Percentiles rank a stretch among this genome's conserved stretches.
phyloP scores from a whole-genome alignment of 2,329 filamentous ascomycete species.

The Hirsutella rhossiliensis region DNA sequence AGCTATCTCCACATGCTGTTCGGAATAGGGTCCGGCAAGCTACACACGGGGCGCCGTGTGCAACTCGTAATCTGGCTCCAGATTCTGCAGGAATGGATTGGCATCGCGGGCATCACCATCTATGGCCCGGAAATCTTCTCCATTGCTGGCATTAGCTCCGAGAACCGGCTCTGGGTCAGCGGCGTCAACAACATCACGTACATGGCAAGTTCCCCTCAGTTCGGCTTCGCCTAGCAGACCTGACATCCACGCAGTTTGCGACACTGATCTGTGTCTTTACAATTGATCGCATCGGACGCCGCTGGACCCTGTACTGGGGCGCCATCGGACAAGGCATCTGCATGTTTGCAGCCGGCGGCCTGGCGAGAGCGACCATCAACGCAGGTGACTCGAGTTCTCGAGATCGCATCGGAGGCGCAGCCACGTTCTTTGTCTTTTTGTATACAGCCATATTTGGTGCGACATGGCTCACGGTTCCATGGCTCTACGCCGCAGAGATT shows the following conservation, averaged over 20 bases:
- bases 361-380: slow-evolving; percentile 38
- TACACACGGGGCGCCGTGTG: slow-evolving; percentile 55
- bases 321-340: slow-evolving; percentile 49
- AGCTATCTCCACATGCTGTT: slow-evolving; percentile 57
- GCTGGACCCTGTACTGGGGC: slow-evolving; percentile 61
- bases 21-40: slow-evolving; percentile 49
- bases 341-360: slow-evolving; percentile 55
- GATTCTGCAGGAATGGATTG: slow-evolving; percentile 59
- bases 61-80: slow-evolving; percentile 62
- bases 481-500: slow-evolving; percentile 61
- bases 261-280: slow-evolving; percentile 61
- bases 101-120: slow-evolving; percentile 57
- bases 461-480: slow-evolving; percentile 39
- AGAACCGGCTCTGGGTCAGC: slow-evolving; percentile 51
- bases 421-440: slow-evolving; percentile 57
- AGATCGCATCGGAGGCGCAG: slow-evolving; percentile 47
- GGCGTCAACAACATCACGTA: slow-evolving; percentile 39
- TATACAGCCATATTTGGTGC: slow-evolving; percentile 29
- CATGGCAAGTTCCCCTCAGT: slow-evolving; percentile 21
- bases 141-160: slow-evolving; percentile 51
- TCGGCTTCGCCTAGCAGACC: not conserved
- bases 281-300: slow-evolving; percentile 53
- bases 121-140: slow-evolving; percentile 48
- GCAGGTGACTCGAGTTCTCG: slow-evolving; percentile 27
- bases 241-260: slow-evolving; percentile 30